Percentiles rank a stretch among this genome's conserved stretches.
Evolutionary conservation across 2,329 filamentous ascomycete genomes (phyloP).

Genomic region (Pseudomassariella vexata): DNA sequence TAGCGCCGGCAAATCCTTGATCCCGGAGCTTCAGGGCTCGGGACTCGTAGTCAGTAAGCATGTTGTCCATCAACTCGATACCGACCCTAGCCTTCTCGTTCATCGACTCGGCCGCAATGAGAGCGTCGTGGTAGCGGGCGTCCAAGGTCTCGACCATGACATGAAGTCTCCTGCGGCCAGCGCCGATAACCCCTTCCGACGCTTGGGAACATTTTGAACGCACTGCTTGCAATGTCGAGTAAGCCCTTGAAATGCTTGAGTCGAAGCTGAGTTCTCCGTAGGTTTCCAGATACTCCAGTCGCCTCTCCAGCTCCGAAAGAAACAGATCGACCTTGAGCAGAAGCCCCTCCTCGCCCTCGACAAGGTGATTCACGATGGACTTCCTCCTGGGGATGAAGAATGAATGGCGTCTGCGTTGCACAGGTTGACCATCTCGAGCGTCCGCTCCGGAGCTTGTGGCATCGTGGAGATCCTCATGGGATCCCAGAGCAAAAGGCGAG

Average conservation of each 20-base stretch:
- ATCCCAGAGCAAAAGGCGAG: slow-evolving; percentile 20
- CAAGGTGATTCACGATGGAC: slow-evolving; percentile 53
- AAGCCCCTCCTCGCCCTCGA: slow-evolving; percentile 58
- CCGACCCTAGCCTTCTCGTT: slow-evolving; percentile 89
- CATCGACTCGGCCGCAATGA: slow-evolving; percentile 78
- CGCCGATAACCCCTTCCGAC: slow-evolving; percentile 84
- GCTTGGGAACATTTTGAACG: slow-evolving; percentile 83
- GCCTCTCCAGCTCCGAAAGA: slow-evolving; percentile 77
- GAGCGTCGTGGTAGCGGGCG: slow-evolving; percentile 75
- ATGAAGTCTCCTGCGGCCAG: slow-evolving; percentile 74
- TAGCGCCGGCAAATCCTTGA: slow-evolving; percentile 61
- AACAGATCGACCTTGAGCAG: slow-evolving; percentile 70
- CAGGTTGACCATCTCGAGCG: slow-evolving; percentile 21
- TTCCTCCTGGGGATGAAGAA: slow-evolving; percentile 49
- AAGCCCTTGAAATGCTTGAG: slow-evolving; percentile 75
- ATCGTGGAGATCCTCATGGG: slow-evolving; percentile 27
- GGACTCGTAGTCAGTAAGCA: slow-evolving; percentile 79
- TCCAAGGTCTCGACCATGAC: slow-evolving; percentile 93
- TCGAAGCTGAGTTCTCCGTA: slow-evolving; percentile 83
- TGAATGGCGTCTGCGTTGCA: slow-evolving; percentile 47
- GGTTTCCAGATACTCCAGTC: slow-evolving; percentile 81
- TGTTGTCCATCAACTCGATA: slow-evolving; percentile 77
- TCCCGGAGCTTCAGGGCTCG: slow-evolving; percentile 75
- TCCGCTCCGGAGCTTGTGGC: slow-evolving; percentile 36
- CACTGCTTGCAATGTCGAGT: slow-evolving; percentile 79